Evolutionary conservation across 1,284 basidiomycete species (phyloP).

Genomic region (Meripilus lineatus): DNA sequence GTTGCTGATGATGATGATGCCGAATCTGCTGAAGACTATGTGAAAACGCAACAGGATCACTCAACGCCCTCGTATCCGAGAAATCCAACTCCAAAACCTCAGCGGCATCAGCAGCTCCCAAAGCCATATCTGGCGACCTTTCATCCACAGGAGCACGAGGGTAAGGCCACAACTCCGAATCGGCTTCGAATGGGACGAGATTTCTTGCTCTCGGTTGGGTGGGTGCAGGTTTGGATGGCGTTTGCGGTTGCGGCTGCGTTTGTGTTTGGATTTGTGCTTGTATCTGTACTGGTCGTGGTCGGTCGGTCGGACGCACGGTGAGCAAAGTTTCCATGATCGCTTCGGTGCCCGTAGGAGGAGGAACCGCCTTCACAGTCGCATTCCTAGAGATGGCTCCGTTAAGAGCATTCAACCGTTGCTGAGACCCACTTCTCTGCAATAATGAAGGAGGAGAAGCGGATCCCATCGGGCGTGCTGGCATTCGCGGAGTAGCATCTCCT

Average conservation of each 20-base stretch:
- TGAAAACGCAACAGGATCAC: slow-evolving; percentile 52
- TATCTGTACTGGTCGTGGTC: background rate
- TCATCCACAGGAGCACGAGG: slow-evolving; percentile 38
- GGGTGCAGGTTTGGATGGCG: slow-evolving; percentile 9
- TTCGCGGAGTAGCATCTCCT: slow-evolving; percentile 48
- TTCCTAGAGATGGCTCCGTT: background rate
- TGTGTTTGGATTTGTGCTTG: too few species aligned
- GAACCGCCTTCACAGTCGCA: background rate
- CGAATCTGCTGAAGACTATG: slow-evolving; percentile 28
- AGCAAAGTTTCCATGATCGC: background rate
- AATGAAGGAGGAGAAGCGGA: slow-evolving; percentile 14
- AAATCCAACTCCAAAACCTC: slow-evolving; percentile 67
- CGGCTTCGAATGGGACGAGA: slow-evolving; percentile 53
- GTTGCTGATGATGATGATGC: slow-evolving; percentile 29
- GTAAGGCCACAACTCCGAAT: slow-evolving; percentile 65
- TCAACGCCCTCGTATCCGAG: slow-evolving; percentile 61
- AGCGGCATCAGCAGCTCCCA: slow-evolving; percentile 34
- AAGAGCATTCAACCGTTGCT: slow-evolving; percentile 6
- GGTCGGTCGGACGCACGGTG: background rate
- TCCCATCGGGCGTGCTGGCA: slow-evolving; percentile 32
- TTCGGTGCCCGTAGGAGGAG: background rate
- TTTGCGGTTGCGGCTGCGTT: slow-evolving; percentile 11
- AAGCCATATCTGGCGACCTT: slow-evolving; percentile 25
- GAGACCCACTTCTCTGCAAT: slow-evolving; percentile 7
- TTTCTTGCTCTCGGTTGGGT: slow-evolving; percentile 11